A percentile compares a stretch with the other conserved stretches of the same genome.
Evolutionary conservation across 495 filamentous ascomycete genomes (phyloP).

Genomic region (Aspergillus wentii): DNA sequence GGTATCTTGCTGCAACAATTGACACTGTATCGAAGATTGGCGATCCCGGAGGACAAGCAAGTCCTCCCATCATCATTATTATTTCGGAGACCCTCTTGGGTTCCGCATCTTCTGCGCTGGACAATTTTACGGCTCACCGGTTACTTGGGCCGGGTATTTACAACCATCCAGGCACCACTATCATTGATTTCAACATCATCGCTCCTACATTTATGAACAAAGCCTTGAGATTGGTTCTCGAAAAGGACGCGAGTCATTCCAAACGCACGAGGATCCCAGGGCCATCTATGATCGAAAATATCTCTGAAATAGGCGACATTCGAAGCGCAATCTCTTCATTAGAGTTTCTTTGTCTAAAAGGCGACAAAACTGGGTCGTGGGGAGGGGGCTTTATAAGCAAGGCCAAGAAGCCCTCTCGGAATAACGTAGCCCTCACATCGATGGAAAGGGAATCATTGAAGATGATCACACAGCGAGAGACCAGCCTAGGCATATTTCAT

Average conservation of each 20-base stretch:
- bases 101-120: constrained; percentile 67
- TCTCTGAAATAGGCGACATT: constrained; percentile 84
- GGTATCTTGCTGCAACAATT: constrained; percentile 56
- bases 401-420: constrained; percentile 54
- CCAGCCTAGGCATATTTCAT: constrained; percentile 89
- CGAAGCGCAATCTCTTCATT: constrained; percentile 84
- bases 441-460: constrained; percentile 69
- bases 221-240: constrained; percentile 71
- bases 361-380: constrained; percentile 61
- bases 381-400: constrained; percentile 53
- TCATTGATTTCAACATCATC: constrained; percentile 88
- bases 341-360: constrained; percentile 82
- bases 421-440: constrained; percentile 52
- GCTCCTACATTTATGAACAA: constrained; percentile 82
- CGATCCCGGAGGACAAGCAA: constrained; percentile 19
- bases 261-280: constrained; percentile 63
- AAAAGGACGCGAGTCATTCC: constrained; percentile 73
- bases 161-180: constrained; percentile 64
- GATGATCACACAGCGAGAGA: constrained; percentile 76
- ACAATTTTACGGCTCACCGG: constrained; percentile 86
- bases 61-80: constrained; percentile 79
- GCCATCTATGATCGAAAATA: constrained; percentile 62
- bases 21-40: constrained; percentile 35
- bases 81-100: constrained; percentile 82
- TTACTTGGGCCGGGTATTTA: constrained; percentile 81